These are phyloP conservation scores for Rosa rugosa DNA, from an alignment of 306 rosid genomes.

Conservation along the genomic window DNA sequence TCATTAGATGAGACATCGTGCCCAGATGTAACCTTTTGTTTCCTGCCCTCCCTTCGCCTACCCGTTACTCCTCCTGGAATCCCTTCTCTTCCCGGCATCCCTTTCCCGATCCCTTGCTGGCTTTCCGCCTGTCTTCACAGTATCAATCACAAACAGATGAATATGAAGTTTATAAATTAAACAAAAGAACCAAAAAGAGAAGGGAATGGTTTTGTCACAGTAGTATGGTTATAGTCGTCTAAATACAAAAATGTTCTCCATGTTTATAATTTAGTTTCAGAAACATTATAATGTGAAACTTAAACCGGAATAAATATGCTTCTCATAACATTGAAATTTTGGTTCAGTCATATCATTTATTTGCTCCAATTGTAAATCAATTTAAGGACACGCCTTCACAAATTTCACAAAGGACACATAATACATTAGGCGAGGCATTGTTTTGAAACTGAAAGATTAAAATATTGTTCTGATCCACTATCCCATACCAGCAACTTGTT, in stretches of 20 bases:
- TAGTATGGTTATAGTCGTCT: neutral
- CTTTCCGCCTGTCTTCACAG: constrained; percentile 51
- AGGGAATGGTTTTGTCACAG: neutral
- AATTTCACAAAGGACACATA: neutral
- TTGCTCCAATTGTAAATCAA: neutral
- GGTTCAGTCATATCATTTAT: neutral
- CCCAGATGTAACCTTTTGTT: constrained; percentile 46
- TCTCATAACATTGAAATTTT: neutral
- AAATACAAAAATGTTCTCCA: neutral
- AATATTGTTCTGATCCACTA: too few species aligned
- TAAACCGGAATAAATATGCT: neutral
- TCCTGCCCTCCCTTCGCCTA: constrained; percentile 39
- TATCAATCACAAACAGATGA: constrained; percentile 14
- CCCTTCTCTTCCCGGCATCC: constrained; percentile 41
- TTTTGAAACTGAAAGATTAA: neutral
- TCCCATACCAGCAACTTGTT: too few species aligned
- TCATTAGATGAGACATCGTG: constrained; percentile 46
- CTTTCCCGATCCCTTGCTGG: constrained; percentile 37
- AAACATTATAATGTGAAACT: neutral
- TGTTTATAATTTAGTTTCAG: neutral
- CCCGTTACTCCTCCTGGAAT: constrained; percentile 39
- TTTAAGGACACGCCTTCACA: neutral
- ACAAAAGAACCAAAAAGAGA: neutral
- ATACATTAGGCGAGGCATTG: neutral
- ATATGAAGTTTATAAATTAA: neutral